Conservation (phyloP, 257 asterid species). For the Nicotiana attenuata region DNA sequence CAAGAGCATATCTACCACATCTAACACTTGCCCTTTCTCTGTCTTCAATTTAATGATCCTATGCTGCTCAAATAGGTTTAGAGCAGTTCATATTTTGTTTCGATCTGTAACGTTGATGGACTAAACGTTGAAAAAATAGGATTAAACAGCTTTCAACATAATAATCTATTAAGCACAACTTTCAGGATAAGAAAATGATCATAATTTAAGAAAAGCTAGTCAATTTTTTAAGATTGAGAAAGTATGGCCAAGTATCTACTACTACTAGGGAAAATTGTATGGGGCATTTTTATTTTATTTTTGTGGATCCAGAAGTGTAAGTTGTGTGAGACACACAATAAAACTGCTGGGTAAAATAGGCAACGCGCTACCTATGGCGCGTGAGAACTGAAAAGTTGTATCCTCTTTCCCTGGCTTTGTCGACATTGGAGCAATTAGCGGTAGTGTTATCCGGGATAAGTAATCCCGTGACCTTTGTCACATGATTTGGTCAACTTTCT, state of each 20-base stretch:
- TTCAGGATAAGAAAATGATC: background rate
- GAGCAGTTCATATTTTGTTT: background rate
- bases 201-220: background rate
- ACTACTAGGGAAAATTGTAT: no score
- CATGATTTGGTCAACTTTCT: background rate
- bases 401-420: background rate
- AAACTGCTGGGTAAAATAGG: background rate
- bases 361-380: background rate
- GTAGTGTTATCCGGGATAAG: background rate
- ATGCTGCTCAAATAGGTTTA: background rate
- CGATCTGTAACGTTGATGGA: no score
- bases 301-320: no score
- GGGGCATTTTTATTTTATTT: no score
- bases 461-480: constrained; percentile 1
- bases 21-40: background rate
- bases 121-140: background rate
- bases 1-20: background rate
- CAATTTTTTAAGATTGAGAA: background rate
- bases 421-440: background rate
- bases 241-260: background rate
- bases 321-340: no score
- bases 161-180: background rate
- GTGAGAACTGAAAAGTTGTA: background rate
- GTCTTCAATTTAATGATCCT: background rate
- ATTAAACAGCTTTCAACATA: background rate